phyloP scores from a whole-genome alignment of 2,329 filamentous ascomycete genomes.

The Colletotrichum falcatum region DNA sequence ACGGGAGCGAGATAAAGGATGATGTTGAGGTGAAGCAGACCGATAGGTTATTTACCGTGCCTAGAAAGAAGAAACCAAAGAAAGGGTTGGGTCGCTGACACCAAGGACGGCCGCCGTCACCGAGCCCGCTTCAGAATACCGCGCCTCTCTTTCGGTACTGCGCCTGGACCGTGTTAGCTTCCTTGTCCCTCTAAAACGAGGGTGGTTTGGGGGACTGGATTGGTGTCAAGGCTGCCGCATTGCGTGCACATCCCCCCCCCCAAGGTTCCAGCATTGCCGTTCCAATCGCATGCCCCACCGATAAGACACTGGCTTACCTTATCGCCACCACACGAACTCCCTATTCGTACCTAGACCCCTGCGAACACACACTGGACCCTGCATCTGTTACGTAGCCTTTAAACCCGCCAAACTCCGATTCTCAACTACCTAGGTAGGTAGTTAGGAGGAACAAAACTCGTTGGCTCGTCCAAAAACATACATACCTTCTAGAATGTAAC shows the following conservation, averaged over 20 bases:
- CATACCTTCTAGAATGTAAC: not conserved
- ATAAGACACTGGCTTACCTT: not conserved
- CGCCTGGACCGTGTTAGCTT: not conserved
- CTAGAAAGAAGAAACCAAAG: not conserved
- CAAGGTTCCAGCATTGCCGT: not conserved
- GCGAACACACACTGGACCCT: conserved; percentile 7
- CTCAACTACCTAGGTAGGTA: too few species aligned
- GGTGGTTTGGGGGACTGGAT: not conserved
- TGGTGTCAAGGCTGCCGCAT: conserved; percentile 15
- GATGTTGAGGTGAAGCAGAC: not conserved
- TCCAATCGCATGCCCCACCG: conserved; percentile 1
- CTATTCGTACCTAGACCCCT: not conserved
- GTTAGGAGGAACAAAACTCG: not conserved
- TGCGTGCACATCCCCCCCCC: conserved; percentile 7
- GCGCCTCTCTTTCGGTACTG: conserved; percentile 3
- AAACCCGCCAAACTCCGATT: not conserved
- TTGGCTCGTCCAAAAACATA: not conserved
- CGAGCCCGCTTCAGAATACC: not conserved
- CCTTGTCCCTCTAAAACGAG: conserved; percentile 10
- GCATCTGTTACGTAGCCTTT: not conserved
- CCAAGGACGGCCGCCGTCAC: not conserved
- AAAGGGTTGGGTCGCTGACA: not conserved
- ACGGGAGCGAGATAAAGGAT: not conserved
- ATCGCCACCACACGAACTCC: conserved; percentile 2
- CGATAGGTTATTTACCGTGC: not conserved